These are phyloP conservation scores for Pachyrhizus erosus DNA, from an alignment of 306 rosid genomes.

Conservation along the genomic window DNA sequence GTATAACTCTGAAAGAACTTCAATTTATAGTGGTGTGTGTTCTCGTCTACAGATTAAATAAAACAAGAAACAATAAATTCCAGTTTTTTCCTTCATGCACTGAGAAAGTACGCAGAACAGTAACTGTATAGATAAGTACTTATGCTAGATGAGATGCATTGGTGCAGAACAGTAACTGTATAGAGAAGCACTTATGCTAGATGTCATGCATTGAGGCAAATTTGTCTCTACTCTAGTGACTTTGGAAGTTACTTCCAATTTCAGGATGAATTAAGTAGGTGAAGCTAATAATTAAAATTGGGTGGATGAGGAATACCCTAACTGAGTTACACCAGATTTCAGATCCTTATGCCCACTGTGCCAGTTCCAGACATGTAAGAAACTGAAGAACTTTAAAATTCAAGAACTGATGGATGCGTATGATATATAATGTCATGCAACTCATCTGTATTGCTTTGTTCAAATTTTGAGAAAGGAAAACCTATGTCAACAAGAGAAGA, in stretches of 20 bases:
- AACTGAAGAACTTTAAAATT: constrained; percentile 39
- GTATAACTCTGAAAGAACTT: constrained; percentile 33
- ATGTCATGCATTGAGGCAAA: constrained; percentile 45
- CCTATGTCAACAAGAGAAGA: neutral
- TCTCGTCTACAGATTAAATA: constrained; percentile 24
- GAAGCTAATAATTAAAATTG: constrained; percentile 40
- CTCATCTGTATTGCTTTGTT: neutral
- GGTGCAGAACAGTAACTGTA: constrained; percentile 38
- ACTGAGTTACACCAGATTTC: constrained; percentile 39
- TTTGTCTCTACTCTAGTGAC: constrained; percentile 32
- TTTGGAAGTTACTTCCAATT: constrained; percentile 50
- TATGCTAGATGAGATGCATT: constrained; percentile 41
- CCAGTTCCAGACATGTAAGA: constrained; percentile 47
- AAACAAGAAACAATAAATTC: constrained; percentile 21
- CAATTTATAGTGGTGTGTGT: constrained; percentile 18
- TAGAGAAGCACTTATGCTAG: constrained; percentile 32
- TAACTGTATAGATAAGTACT: constrained; percentile 33
- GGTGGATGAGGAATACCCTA: constrained; percentile 37
- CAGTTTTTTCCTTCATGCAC: constrained; percentile 30
- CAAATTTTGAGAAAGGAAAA: constrained; percentile 14
- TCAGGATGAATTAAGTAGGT: constrained; percentile 23
- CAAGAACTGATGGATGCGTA: neutral
- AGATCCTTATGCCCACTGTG: constrained; percentile 37
- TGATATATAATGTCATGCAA: neutral
- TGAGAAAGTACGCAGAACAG: constrained; percentile 22